These are phyloP conservation scores for Polygonum aviculare DNA, from an alignment of 148 eudicot species.

Conservation along the genomic window DNA sequence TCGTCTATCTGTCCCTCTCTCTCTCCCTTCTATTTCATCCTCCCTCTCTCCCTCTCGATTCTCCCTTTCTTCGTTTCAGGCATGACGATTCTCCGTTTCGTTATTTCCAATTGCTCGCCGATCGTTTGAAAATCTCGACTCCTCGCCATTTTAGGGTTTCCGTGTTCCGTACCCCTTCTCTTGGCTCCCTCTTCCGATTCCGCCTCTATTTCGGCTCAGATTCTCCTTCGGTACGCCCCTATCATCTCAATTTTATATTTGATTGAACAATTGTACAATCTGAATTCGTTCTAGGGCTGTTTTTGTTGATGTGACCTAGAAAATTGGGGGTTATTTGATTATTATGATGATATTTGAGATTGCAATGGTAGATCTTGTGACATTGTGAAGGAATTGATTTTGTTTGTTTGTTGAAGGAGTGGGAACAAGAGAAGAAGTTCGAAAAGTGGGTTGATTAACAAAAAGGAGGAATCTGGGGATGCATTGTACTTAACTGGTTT, in stretches of 20 bases:
- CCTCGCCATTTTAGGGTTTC: conserved; percentile 14
- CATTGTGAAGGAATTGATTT: neutral
- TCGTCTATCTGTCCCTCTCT: conserved; percentile 12
- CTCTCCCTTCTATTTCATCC: conserved; percentile 12
- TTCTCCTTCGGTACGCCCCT: neutral
- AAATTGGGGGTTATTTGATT: neutral
- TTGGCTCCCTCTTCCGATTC: conserved; percentile 8
- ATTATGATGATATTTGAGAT: neutral
- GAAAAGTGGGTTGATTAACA: conserved; percentile 4
- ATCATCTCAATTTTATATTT: neutral
- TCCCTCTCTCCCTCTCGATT: neutral
- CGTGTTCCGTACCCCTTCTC: conserved; percentile 9
- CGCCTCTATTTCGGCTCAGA: neutral
- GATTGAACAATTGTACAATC: too few species aligned
- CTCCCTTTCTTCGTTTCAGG: neutral
- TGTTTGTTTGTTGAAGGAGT: neutral
- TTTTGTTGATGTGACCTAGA: neutral
- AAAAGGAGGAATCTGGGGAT: conserved; percentile 11
- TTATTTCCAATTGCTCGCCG: neutral
- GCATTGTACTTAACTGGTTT: conserved; percentile 13
- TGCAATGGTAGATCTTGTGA: neutral
- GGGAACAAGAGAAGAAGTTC: conserved; percentile 13
- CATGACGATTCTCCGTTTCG: neutral
- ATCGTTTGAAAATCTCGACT: neutral
- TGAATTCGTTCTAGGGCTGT: neutral